A percentile compares a stretch with the other conserved stretches of the same genome.
These are phyloP conservation scores for Lentinula raphanica DNA, from an alignment of 768 basidiomycete genomes.

Conservation along the genomic window DNA sequence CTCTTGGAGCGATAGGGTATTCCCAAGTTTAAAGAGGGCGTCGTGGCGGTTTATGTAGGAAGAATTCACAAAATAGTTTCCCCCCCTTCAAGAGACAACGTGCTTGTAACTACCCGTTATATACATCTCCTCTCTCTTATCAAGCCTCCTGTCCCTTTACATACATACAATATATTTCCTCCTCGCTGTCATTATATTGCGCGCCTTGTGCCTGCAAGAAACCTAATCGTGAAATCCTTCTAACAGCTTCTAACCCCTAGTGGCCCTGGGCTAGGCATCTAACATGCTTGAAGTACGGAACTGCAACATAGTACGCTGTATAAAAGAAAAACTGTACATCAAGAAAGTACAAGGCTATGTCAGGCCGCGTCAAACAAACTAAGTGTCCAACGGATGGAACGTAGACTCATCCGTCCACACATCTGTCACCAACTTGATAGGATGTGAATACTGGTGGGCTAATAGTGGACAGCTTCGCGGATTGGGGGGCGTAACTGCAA, in stretches of 20 bases:
- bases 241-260: neutral
- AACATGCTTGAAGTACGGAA: neutral
- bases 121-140: neutral
- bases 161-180: neutral
- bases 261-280: slow-evolving; percentile 1
- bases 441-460: slow-evolving; percentile 38
- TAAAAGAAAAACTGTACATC: neutral
- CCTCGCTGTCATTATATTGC: slow-evolving; percentile 2
- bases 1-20: neutral
- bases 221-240: neutral
- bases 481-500: slow-evolving; percentile 42
- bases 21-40: slow-evolving; percentile 1
- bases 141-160: neutral
- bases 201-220: neutral
- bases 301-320: slow-evolving; percentile 6
- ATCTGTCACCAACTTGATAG: slow-evolving; percentile 54
- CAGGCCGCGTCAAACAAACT: neutral
- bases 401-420: slow-evolving; percentile 34
- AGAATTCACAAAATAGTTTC: neutral
- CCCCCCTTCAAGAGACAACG: neutral
- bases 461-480: slow-evolving; percentile 37
- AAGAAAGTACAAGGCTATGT: neutral
- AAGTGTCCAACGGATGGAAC: slow-evolving; percentile 31
- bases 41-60: slow-evolving; percentile 5
- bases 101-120: slow-evolving; percentile 6